phyloP scores from a whole-genome alignment of 1,139 yeast genomes.

The Candida mesenterica region DNA sequence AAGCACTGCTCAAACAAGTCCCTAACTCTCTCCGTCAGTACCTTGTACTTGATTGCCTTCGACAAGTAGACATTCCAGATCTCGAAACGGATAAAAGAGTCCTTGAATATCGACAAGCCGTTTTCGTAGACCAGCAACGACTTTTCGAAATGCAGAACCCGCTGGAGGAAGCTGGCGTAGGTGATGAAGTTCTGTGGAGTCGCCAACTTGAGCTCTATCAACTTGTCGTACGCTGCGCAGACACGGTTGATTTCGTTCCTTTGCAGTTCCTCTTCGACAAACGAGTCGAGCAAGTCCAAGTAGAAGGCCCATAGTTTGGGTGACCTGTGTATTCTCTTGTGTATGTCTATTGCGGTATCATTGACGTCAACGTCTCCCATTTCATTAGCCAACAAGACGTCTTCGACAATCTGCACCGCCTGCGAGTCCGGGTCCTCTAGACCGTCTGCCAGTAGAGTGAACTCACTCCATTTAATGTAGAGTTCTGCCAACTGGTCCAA shows the following conservation, averaged over 20 bases:
- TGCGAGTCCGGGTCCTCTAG: constrained; percentile 43
- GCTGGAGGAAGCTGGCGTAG: constrained; percentile 63
- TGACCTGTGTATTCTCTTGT: constrained; percentile 59
- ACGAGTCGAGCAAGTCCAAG: constrained; percentile 69
- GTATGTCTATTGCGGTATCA: constrained; percentile 52
- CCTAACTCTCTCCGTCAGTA: constrained; percentile 55
- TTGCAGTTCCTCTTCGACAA: constrained; percentile 35
- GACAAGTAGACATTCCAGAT: constrained; percentile 71
- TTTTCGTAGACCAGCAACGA: constrained; percentile 66
- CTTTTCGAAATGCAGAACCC: constrained; percentile 45
- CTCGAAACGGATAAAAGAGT: constrained; percentile 59
- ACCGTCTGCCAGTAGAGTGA: constrained; percentile 37
- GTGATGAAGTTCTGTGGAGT: constrained; percentile 67
- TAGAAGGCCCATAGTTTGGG: constrained; percentile 70
- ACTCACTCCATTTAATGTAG: constrained; percentile 73
- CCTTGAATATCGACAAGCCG: constrained; percentile 59
- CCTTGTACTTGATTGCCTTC: constrained; percentile 36
- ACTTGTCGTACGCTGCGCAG: constrained; percentile 51
- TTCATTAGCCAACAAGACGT: constrained; percentile 35
- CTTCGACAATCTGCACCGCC: constrained; percentile 54
- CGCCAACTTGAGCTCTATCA: constrained; percentile 63
- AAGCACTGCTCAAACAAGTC: constrained; percentile 69
- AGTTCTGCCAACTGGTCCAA: constrained; percentile 65
- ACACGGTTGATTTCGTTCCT: constrained; percentile 23
- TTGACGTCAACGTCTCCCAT: constrained; percentile 12